Conservation (phyloP, 2,329 filamentous ascomycete species). For the Fusarium sp. region DNA sequence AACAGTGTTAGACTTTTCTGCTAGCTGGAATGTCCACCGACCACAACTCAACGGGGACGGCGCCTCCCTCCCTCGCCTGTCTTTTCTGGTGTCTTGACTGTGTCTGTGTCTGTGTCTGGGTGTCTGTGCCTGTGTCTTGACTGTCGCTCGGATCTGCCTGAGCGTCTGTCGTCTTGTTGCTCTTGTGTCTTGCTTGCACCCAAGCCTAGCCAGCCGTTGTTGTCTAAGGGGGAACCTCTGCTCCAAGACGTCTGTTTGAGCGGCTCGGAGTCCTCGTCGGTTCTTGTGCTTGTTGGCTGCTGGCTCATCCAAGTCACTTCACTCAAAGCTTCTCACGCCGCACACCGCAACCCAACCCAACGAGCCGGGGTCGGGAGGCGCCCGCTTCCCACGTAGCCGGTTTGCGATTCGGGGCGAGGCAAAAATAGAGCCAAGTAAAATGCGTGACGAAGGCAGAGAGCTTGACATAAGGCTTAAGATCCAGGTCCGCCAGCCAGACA, state of each 20-base stretch:
- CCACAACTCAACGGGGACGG: conserved; percentile 43
- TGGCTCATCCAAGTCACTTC: conserved; percentile 1
- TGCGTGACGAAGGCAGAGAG: no score
- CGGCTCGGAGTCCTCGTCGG: background rate
- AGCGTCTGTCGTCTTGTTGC: background rate
- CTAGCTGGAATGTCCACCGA: conserved; percentile 30
- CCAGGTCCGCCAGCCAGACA: background rate
- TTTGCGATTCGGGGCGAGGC: background rate
- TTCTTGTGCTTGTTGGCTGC: background rate
- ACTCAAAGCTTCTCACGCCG: background rate
- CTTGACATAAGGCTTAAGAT: conserved; percentile 3
- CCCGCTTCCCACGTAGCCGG: background rate
- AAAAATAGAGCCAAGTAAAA: background rate
- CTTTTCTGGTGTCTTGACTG: conserved; percentile 1
- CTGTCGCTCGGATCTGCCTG: background rate
- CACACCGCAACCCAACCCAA: conserved; percentile 8
- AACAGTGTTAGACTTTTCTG: conserved; percentile 36
- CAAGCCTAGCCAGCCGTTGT: no score
- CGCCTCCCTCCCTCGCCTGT: conserved; percentile 37
- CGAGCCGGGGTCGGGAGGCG: background rate
- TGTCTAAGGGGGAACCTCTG: no score
- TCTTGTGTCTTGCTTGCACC: conserved; percentile 4
- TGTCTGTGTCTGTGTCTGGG: no score
- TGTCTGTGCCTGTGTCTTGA: background rate
- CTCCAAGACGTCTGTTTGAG: background rate